These are phyloP conservation scores for Tulasnella calospora DNA, from an alignment of 768 basidiomycete genomes.

Conservation along the genomic window DNA sequence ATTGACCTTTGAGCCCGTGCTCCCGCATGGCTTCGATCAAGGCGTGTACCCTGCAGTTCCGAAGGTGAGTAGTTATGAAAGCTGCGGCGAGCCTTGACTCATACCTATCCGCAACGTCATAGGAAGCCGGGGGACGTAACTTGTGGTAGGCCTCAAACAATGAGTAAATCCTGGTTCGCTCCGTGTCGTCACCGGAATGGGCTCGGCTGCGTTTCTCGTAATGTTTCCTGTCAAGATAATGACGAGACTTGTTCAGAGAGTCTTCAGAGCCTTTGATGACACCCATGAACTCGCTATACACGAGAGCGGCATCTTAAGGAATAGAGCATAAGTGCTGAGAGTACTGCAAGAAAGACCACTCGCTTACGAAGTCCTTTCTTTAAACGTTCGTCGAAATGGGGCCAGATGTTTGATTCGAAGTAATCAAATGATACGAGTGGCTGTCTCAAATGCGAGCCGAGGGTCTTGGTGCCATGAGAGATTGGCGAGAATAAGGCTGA, in stretches of 20 bases:
- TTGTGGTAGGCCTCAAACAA: conserved; percentile 52
- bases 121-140: conserved; percentile 41
- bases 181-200: conserved; percentile 51
- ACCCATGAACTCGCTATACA: conserved; percentile 28
- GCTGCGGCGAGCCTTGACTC: neutral
- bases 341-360: neutral
- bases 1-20: neutral
- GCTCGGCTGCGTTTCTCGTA: conserved; percentile 50
- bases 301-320: conserved; percentile 11
- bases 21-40: neutral
- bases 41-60: neutral
- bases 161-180: conserved; percentile 47
- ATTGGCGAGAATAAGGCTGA: neutral
- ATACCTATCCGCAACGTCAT: conserved; percentile 59
- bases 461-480: neutral
- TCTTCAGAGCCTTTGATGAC: conserved; percentile 54
- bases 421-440: conserved; percentile 14
- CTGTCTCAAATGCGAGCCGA: neutral
- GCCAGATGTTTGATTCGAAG: conserved; percentile 22
- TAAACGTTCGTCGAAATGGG: conserved; percentile 6
- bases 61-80: neutral
- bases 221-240: conserved; percentile 42
- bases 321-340: neutral
- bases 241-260: conserved; percentile 37
- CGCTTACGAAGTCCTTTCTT: conserved; percentile 14